Base-by-base conservation (phyloP, 176 grass and related monocot species). In the Hyparrhenia diplandra region DNA sequence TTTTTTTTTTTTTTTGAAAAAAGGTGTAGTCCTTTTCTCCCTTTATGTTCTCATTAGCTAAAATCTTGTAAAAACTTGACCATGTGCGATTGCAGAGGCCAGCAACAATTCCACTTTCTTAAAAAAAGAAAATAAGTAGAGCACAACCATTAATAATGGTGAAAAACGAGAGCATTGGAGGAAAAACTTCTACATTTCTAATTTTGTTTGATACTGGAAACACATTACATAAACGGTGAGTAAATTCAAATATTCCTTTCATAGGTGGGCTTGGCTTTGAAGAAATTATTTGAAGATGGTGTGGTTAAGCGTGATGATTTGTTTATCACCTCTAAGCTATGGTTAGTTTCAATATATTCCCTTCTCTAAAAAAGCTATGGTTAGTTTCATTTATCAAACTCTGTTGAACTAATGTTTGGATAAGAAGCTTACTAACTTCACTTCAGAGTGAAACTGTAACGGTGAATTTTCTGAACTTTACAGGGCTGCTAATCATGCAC, bases 301-400 rank as follows among this genome's bases (percentile, higher is more conserved):
- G 40, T 89, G 21, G 78, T 89, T 64, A 87, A 91, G 77, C 94
- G 94, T 76, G 87, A 86, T 64, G 88, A 97, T 24, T 52, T 97
- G 69, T 97, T 92, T 67, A 83, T 97, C 83, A 97, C 94, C 72
- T 93, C 93, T 80, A 97, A 97, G 74, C 78, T 97, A 70, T 97
- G 94, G 91, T 97, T 60, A 63, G 74, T 5, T 49, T 45, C n/a
- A 68, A n/a, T n/a, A n/a, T n/a, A n/a, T n/a, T n/a, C n/a, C n/a
- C n/a, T n/a, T n/a, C n/a, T n/a, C n/a, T n/a, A n/a, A n/a, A n/a
- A n/a, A 97, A 97, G 74, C 78, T 97, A 70, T 97, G 94, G 91
- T 97, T 60, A 63, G 74, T 5, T 49, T 45, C n/a, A 68, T 87
- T 86, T 75, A 21, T 58, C 47, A 66, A 27, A 6, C 35, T 74